Conservation (phyloP, 2,329 filamentous ascomycete genomes). For the Ophiostoma novo-ulmi region DNA sequence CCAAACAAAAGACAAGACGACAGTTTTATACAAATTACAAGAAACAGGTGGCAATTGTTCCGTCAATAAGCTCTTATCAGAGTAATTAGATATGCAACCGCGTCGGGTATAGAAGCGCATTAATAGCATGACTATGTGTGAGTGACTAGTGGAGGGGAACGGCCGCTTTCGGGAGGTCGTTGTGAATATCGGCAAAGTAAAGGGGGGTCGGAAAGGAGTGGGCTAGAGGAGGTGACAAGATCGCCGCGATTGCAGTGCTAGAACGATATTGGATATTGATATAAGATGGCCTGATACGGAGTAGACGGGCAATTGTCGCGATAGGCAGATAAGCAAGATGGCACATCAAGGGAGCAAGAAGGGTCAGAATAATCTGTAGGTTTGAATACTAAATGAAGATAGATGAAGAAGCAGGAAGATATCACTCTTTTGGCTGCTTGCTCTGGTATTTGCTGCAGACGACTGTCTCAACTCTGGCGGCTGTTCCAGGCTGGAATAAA, state of each 20-base stretch:
- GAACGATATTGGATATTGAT: not conserved
- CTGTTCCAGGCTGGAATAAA: not conserved
- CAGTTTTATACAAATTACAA: not conserved
- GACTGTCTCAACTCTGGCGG: not conserved
- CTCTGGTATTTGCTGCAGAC: not conserved
- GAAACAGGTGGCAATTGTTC: not conserved
- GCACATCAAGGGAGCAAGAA: not conserved
- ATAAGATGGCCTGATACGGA: not conserved
- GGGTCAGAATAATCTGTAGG: not conserved
- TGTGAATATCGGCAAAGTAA: not conserved
- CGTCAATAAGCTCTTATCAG: slow-evolving; percentile 6
- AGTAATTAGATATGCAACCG: not conserved
- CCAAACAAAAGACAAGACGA: not conserved
- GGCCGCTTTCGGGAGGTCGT: not conserved
- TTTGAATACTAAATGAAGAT: too few relatives aligned
- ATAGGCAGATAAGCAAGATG: not conserved
- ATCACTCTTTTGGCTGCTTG: not conserved
- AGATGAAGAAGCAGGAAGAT: not conserved
- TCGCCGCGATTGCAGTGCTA: not conserved
- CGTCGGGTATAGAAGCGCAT: slow-evolving; percentile 8
- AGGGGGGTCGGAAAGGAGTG: not conserved
- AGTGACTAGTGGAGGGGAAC: not conserved
- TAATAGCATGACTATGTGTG: not conserved
- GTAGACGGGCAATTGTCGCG: not conserved
- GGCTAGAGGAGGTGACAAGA: not conserved